Evolutionary conservation across 2,329 filamentous ascomycete genomes (phyloP).

Genomic region (Colletotrichum scovillei): DNA sequence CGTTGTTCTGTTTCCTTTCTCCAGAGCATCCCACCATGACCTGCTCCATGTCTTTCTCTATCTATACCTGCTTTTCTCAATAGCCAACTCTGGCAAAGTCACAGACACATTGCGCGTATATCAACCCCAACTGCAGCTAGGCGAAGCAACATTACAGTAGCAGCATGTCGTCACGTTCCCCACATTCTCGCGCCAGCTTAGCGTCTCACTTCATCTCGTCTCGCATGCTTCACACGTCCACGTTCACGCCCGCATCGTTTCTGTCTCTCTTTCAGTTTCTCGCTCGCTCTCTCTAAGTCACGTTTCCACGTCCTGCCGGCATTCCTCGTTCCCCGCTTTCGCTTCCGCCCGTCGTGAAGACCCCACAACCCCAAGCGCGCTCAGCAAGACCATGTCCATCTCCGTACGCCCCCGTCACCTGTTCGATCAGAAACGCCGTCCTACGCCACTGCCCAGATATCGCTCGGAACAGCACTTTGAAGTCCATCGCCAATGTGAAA

Average conservation of each 20-base stretch:
- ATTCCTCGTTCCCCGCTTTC: constrained; percentile 5
- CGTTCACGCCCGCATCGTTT: background rate
- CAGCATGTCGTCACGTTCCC: background rate
- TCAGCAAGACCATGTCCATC: background rate
- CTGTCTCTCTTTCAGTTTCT: background rate
- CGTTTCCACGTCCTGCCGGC: background rate
- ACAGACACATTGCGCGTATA: background rate
- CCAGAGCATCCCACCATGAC: background rate
- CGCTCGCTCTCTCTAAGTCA: background rate
- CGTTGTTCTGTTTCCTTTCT: background rate
- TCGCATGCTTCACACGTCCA: background rate
- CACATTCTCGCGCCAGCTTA: constrained; percentile 13
- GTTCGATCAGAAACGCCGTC: too few species aligned
- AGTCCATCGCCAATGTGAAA: constrained; percentile 1
- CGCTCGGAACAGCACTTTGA: too few species aligned
- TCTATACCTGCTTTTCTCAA: background rate
- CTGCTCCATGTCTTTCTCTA: background rate
- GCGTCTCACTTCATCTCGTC: constrained; percentile 1
- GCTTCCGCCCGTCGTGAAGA: constrained; percentile 9
- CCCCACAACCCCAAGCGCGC: background rate
- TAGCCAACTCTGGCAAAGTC: background rate
- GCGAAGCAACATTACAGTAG: background rate
- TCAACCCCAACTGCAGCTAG: constrained; percentile 18
- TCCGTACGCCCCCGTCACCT: too few species aligned
- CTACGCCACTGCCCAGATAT: too few species aligned